Base-by-base conservation (phyloP, 768 basidiomycete genomes). In the Tulasnella sp. region DNA sequence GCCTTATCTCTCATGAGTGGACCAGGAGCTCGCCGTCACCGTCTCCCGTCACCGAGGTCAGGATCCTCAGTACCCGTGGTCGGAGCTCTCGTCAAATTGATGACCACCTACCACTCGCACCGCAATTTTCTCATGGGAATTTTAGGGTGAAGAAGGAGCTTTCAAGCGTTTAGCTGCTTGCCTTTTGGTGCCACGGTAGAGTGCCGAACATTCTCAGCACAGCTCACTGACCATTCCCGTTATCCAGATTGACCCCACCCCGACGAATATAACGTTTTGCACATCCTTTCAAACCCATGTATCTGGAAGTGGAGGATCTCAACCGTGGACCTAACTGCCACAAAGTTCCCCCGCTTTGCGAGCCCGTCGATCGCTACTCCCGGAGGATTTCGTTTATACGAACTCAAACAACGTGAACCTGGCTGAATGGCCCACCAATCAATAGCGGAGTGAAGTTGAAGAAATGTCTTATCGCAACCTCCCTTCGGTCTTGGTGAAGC, bases 71-170 rank as follows among this genome's bases (percentile, higher is more conserved):
- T 88, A 31, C 86, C 88, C 21, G 96, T 94, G 0, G 89, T 91
- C 0, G 81, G 86, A 93, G 92, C 3, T n/a, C 85, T 97, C 3
- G 85, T 95, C n/a, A 86, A 90, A 24, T 87, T 98, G 0, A 92
- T 98, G 85, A 86, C 87, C 12, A 83, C 91, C 3, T 93, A 92
- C 79, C 92, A 95, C 0, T 80, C 86, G 0, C 86, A 88, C 5
- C 92, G 91, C 0, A 87, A 90, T 77, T 98, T 99, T 86, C 98
- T 93, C 86, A 87, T 99, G 0, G 99, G 97, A 97, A 97, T 96
- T 0, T n/a, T 97, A 94, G 92, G 97, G 97, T 0, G 98, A 98
- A 84, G 97, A 99, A 85, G 94, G 96, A 78, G 86, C 97, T 19
- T 86, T 98, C 39, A 94, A 94, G 82, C 93, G 88, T 0, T 86